Evolutionary conservation across 164 flowering plant species (phyloP).

Genomic region (Taxillus chinensis): DNA sequence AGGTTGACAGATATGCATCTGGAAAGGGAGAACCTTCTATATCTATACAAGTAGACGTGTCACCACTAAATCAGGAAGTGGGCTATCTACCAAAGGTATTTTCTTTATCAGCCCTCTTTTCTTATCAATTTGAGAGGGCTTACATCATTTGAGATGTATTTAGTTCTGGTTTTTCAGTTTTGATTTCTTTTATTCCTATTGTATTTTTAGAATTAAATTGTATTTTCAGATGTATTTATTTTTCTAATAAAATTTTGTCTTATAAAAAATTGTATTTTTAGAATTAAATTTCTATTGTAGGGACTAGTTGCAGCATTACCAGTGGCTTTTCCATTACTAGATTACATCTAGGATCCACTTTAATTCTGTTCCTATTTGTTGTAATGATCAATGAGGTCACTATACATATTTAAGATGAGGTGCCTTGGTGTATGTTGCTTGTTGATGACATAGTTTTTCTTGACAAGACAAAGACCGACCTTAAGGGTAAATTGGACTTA

Average conservation of each 20-base stretch:
- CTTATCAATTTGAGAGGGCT: too few species aligned
- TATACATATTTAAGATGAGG: neutral
- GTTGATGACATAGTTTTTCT: neutral
- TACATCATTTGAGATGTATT: neutral
- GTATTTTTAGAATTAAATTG: neutral
- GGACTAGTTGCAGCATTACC: neutral
- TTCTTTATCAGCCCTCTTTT: neutral
- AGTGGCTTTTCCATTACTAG: neutral
- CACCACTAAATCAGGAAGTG: slow-evolving; percentile 24
- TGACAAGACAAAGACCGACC: neutral
- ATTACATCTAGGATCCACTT: neutral
- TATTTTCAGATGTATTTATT: too few species aligned
- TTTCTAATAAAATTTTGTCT: too few species aligned
- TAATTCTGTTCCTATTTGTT: neutral
- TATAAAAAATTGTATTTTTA: neutral
- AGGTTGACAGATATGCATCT: slow-evolving; percentile 10
- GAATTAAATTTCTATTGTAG: neutral
- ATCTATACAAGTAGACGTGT: slow-evolving; percentile 33
- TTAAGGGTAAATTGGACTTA: neutral
- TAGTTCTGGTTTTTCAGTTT: neutral
- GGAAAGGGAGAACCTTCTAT: slow-evolving; percentile 25
- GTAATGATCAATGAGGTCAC: neutral
- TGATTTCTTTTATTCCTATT: neutral
- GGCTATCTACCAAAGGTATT: slow-evolving; percentile 54
- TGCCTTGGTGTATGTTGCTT: neutral